Conservation (phyloP, 352 stramenopile species). For the Globisporangium barbulae region DNA sequence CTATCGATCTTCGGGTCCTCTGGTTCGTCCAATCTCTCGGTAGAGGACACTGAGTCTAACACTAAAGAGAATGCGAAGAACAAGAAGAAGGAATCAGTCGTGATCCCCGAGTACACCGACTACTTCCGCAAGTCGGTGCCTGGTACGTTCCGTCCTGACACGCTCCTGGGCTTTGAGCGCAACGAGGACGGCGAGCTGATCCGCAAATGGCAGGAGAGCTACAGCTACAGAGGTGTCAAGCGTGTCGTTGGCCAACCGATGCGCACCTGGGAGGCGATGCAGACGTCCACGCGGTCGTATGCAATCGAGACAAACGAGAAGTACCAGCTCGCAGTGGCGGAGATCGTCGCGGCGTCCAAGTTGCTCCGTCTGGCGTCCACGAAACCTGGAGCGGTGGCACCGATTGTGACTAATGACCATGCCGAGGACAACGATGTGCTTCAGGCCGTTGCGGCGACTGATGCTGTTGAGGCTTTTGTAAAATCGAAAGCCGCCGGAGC, state of each 20-base stretch:
- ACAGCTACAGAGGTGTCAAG: conserved; percentile 23
- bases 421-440: neutral
- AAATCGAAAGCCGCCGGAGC: neutral
- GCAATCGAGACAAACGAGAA: conserved; percentile 59
- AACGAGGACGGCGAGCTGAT: conserved; percentile 50
- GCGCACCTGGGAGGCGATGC: conserved; percentile 65
- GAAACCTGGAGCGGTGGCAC: neutral
- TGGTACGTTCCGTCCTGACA: conserved; percentile 39
- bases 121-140: conserved; percentile 59
- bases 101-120: conserved; percentile 67
- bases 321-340: conserved; percentile 32
- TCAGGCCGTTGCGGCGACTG: neutral
- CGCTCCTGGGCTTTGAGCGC: conserved; percentile 52
- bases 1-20: conserved; percentile 35
- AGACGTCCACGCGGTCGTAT: conserved; percentile 50
- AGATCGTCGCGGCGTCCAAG: conserved; percentile 14
- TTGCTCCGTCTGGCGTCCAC: neutral
- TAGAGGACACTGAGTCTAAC: neutral
- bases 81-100: conserved; percentile 7
- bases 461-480: neutral
- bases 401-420: neutral
- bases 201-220: conserved; percentile 59
- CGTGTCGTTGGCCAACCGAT: conserved; percentile 28
- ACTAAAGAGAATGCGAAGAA: neutral
- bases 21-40: neutral